Conservation (phyloP, 1,139 yeast species). For the Taphrina wiesneri region DNA sequence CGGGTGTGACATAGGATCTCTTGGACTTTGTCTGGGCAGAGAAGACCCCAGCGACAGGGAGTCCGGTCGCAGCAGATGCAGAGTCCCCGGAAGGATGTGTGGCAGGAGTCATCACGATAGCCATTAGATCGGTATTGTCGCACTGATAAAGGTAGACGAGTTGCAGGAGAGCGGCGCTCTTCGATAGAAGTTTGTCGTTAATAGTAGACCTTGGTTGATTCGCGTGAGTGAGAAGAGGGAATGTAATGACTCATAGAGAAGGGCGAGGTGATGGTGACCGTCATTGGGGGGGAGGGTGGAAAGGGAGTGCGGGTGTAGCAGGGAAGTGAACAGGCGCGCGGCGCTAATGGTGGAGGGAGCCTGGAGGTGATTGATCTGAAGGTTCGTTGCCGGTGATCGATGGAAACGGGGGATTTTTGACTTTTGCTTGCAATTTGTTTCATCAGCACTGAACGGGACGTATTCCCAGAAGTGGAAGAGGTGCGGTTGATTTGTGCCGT, state of each 20-base stretch:
- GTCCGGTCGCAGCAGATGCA: background rate
- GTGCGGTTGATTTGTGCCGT: background rate
- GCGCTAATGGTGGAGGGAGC: background rate
- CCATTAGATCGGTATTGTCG: background rate
- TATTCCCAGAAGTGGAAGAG: background rate
- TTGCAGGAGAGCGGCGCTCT: background rate
- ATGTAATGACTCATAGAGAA: background rate
- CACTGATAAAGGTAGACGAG: background rate
- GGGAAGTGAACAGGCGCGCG: background rate
- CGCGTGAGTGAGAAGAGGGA: background rate
- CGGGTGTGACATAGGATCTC: conserved; percentile 23
- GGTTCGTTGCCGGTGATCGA: no score
- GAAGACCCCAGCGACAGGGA: background rate
- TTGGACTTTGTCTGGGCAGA: background rate
- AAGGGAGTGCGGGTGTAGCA: background rate
- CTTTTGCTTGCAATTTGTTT: no score
- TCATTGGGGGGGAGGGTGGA: background rate
- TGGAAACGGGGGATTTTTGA: no score
- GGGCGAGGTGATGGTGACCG: background rate
- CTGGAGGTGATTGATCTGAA: background rate
- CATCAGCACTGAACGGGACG: no score
- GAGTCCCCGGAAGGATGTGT: background rate
- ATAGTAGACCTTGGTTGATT: background rate
- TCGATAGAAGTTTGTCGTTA: background rate
- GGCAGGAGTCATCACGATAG: background rate